Base-by-base conservation (phyloP, 1,284 basidiomycete genomes). In the Fomitiporia mediterranea region DNA sequence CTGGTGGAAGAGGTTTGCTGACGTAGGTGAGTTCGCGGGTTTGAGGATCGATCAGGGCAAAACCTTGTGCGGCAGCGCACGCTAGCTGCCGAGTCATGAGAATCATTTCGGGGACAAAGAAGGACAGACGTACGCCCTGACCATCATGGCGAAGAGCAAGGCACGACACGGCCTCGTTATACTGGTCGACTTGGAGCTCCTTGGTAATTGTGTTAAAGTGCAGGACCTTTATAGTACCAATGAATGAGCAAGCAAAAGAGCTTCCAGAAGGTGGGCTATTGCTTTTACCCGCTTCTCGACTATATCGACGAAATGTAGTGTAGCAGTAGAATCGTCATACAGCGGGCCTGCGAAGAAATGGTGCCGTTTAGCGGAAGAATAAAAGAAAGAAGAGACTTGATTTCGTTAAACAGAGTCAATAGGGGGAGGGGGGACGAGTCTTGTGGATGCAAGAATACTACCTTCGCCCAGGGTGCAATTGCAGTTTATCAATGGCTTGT, bases 301-400 rank as follows among this genome's bases (percentile, higher is more conserved):
- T 47, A 86, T 87, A 63, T 87, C 84, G 23, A 87, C 80, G 65
- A 88, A 87, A 66, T 86, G 84, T 35, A 87, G 64, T 19, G 69
- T 74, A 9, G 71, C 73, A 1, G 78, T 80, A 46, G 62, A 63
- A 19, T 75, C 66, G 61, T 86, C 83, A 64, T 82, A 86, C 2
- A 87, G 57, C 3, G 85, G 84, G 32, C 79, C 83, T 86, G 60
- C 11, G 25, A 15, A 3, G 15, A 5, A 30, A 28, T n/a, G 27
- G 56, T 15, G 17, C n/a, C 32, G 15, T 7, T 49, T 34, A 38
- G 30, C 15, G 15, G 8, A 55, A 6, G 28, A 55, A 53, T 40
- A 56, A 56, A 30, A 59, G 50, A 39, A 25, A n/a, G 44, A 50
- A 49, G 27, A 11, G 42, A 2, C 42, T 19, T 19, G 19, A 27